Evolutionary conservation across 257 asterid genomes (phyloP).

Genomic region (Parsonsia alboflavescens): DNA sequence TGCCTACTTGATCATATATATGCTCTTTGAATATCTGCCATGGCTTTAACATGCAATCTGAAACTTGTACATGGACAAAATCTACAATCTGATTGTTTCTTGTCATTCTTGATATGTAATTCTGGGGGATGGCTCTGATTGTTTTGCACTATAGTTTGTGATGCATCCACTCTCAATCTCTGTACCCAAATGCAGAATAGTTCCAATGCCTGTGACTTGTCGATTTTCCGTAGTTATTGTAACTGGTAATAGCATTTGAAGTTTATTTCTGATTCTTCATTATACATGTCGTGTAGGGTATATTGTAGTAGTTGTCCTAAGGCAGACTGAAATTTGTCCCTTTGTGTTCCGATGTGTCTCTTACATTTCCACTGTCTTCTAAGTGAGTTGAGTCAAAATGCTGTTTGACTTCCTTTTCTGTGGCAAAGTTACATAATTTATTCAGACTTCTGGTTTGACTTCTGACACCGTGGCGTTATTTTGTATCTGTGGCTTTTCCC

Average conservation of each 20-base stretch:
- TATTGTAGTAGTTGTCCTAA: background rate
- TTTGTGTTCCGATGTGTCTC: background rate
- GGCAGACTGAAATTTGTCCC: background rate
- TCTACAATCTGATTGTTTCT: background rate
- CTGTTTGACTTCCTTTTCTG: background rate
- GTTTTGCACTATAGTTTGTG: background rate
- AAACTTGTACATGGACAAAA: background rate
- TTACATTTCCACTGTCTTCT: background rate
- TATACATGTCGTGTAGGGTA: background rate
- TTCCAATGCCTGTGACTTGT: background rate
- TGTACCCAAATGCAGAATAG: background rate
- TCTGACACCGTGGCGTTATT: background rate
- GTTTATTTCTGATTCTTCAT: constrained; percentile 1
- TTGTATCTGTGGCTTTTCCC: background rate
- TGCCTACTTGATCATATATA: background rate
- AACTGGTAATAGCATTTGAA: background rate
- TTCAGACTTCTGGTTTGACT: background rate
- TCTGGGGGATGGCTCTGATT: background rate
- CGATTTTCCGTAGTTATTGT: background rate
- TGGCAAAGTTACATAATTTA: background rate
- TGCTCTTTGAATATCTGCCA: background rate
- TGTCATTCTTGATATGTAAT: background rate
- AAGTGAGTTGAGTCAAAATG: background rate
- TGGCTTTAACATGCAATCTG: background rate
- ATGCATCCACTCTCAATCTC: background rate